Evolutionary conservation across 805 yeast species (phyloP), one percentile per base, ranked within the genome.

Genomic region (Candida sphagnicola): DNA sequence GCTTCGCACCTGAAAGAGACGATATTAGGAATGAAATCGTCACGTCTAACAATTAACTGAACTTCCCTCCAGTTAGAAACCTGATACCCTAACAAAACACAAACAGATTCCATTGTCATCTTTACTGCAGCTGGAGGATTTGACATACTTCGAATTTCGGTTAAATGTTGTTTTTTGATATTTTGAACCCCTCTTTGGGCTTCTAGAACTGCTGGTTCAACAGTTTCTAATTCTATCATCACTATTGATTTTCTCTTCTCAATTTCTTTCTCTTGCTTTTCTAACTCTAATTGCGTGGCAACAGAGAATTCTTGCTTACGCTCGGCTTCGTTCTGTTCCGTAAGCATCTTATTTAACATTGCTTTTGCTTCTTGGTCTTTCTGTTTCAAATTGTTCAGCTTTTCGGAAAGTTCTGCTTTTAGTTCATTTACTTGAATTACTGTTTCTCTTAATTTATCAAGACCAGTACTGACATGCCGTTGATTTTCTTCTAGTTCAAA

Each of bases 51-150:
- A n/a, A 83, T 74, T 3, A 71, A 65, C 48, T 86, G 91, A 1
- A 91, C 95, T 44, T 86, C 91, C 46, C 86, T 72, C 98, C 98
- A 91, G 1, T 68, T 55, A 0, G 65, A 50, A 0, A 77, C 82
- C 5, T 72, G 65, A 49, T 82, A 82, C 0, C 96, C 96, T 6
- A 91, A 59, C n/a, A 91, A 57, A 4, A 76, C 68, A 59, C 96
- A 88, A 0, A 91, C 95, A 3, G 95, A 83, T 50, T 91, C 97
- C 66, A 91, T 63, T 0, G 95, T 81, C 50, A 85, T 56, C 50
- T 86, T 88, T 4, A 91, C 91, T 0, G 93, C 82, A 6, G 78
- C 82, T 0, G 98, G 98, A 0, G 98, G 98, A 43, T 87, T 87
- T 5, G 77, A 62, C 95, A 91, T 85, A 11, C 96, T 82, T 52